phyloP scores from a whole-genome alignment of 2,329 filamentous ascomycete genomes.

The Grosmannia penicillata region DNA sequence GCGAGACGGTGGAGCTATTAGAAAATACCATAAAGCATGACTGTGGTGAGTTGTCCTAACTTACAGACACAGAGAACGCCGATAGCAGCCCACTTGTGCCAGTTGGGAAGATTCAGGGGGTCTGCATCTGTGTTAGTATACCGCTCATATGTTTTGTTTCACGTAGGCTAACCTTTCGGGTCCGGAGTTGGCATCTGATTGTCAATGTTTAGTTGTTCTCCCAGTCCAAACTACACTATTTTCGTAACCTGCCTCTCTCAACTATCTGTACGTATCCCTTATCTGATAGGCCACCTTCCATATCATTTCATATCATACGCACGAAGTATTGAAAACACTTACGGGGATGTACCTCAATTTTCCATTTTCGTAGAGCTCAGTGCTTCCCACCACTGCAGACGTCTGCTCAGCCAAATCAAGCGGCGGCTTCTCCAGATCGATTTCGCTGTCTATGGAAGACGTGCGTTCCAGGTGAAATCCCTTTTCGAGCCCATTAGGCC shows the following conservation, averaged over 20 bases:
- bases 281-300: no score
- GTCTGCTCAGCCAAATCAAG: not conserved
- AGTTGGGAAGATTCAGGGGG: constrained; percentile 17
- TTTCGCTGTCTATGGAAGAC: not conserved
- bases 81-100: constrained; percentile 18
- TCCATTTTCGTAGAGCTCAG: constrained; percentile 10
- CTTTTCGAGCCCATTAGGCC: no score
- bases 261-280: no score
- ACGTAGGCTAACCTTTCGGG: constrained; percentile 9
- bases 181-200: constrained; percentile 7
- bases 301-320: no score
- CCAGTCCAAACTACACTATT: no score
- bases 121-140: no score
- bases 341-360: constrained; percentile 8
- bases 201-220: not conserved
- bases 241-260: no score
- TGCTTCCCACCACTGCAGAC: constrained; percentile 5
- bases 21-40: no score
- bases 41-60: not conserved
- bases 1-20: no score
- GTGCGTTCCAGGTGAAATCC: no score
- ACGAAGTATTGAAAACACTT: not conserved
- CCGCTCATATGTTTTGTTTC: no score
- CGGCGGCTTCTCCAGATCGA: no score
- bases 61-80: constrained; percentile 13